These are phyloP conservation scores for Blepharisma stoltei DNA, from an alignment of 73 alveolate genomes.

Conservation along the genomic window DNA sequence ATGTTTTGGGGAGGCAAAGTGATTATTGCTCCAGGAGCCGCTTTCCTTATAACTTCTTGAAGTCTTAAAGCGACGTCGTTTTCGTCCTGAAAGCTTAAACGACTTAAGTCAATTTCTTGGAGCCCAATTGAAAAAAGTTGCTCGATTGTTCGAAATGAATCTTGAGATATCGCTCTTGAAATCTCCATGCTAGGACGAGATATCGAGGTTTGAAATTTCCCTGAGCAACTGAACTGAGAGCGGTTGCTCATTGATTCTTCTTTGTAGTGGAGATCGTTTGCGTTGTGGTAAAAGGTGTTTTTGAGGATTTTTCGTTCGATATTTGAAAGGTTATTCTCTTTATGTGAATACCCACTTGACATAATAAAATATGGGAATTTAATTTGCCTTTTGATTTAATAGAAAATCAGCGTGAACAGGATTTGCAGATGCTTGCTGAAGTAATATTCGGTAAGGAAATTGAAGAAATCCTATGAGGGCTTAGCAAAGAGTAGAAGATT, in stretches of 20 bases:
- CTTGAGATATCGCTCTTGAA: background rate
- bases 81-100: background rate
- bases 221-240: background rate
- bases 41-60: constrained; percentile 4
- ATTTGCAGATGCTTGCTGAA: too few species aligned
- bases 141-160: background rate
- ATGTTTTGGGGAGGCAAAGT: constrained; percentile 47
- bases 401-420: too few species aligned
- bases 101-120: constrained; percentile 22
- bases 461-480: too few species aligned
- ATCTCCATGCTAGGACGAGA: background rate
- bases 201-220: background rate
- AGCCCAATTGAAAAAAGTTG: background rate
- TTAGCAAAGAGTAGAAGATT: too few species aligned
- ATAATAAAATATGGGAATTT: too few species aligned
- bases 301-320: constrained; percentile 22
- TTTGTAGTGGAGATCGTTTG: constrained; percentile 22
- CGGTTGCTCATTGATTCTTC: background rate
- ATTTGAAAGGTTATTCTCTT: background rate
- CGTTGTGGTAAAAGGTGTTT: constrained; percentile 13
- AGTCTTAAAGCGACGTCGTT: background rate
- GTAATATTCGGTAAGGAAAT: too few species aligned
- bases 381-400: too few species aligned
- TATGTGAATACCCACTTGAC: too few species aligned
- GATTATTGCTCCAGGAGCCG: constrained; percentile 40